A percentile compares a stretch with the other conserved stretches of the same genome.
These are phyloP conservation scores for Xylaria sp. DNA, from an alignment of 2,329 filamentous ascomycete species.

Conservation along the genomic window DNA sequence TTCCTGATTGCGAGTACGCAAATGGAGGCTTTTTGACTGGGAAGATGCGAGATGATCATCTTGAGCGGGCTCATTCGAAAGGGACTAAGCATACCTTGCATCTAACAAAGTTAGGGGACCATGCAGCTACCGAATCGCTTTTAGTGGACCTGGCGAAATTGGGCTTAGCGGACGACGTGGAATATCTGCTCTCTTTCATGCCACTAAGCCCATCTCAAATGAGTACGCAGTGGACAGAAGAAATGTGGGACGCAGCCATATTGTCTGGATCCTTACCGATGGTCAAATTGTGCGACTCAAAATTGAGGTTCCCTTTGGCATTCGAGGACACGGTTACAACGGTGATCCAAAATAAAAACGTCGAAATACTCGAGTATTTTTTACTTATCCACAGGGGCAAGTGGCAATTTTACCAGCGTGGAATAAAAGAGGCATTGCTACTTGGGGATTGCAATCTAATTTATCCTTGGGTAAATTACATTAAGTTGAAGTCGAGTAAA, in stretches of 20 bases:
- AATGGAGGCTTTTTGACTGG: neutral
- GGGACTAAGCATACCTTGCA: too few species aligned
- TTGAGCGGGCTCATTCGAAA: neutral
- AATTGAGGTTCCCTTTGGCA: too few species aligned
- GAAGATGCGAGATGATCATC: conserved; percentile 1
- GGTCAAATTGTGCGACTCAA: neutral
- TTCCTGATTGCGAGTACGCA: neutral
- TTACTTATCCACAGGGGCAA: too few species aligned
- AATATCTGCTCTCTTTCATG: neutral
- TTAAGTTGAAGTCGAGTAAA: neutral
- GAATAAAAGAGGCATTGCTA: neutral
- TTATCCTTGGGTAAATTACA: neutral
- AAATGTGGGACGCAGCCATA: neutral
- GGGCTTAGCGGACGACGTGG: neutral
- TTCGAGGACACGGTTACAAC: neutral
- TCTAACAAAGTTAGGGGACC: neutral
- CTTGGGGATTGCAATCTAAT: neutral
- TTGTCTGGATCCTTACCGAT: neutral
- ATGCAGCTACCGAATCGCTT: neutral
- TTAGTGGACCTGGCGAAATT: neutral
- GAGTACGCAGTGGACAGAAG: neutral
- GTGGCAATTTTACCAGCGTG: too few species aligned
- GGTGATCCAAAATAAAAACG: neutral
- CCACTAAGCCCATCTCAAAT: neutral
- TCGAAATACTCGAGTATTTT: neutral